A percentile compares a stretch with the other conserved stretches of the same genome.
Conservation (phyloP, 78 protist genomes). For the Trichosphaerium sp. region DNA sequence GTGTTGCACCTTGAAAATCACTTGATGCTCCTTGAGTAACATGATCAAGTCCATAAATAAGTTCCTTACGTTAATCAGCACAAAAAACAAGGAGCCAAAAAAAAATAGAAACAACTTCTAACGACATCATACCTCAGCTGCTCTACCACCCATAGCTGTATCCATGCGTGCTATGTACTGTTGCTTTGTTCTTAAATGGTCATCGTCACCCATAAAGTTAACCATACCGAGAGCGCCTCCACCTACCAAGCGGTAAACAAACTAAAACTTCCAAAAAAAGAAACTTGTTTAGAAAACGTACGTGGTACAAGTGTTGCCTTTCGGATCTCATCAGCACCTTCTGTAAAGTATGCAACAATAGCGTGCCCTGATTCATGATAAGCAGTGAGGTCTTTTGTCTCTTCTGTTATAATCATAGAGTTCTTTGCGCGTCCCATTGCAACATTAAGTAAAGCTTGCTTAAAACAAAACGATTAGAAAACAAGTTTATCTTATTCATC, state of each 20-base stretch:
- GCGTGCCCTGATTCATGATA: slow-evolving; percentile 96
- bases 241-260: too few species aligned
- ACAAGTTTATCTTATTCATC: slow-evolving; percentile 77
- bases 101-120: too few species aligned
- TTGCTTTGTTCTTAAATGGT: slow-evolving; percentile 9
- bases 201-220: slow-evolving; percentile 54
- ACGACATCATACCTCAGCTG: too few species aligned
- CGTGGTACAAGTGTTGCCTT: slow-evolving; percentile 90
- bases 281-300: too few species aligned
- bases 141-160: slow-evolving; percentile 85
- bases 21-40: slow-evolving; percentile 53
- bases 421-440: too few species aligned
- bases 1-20: slow-evolving; percentile 24
- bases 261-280: too few species aligned
- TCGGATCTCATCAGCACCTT: slow-evolving; percentile 70
- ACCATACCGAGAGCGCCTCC: slow-evolving; percentile 72
- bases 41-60: slow-evolving; percentile 62
- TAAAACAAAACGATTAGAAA: slow-evolving; percentile 84
- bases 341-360: slow-evolving; percentile 64
- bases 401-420: slow-evolving; percentile 28
- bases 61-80: too few species aligned
- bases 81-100: too few species aligned
- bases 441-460: slow-evolving; percentile 30
- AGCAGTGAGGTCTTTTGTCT: slow-evolving; percentile 55
- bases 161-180: slow-evolving; percentile 61